Base-by-base conservation (phyloP, 2,329 filamentous ascomycete species). In the Xylariaceae sp. region DNA sequence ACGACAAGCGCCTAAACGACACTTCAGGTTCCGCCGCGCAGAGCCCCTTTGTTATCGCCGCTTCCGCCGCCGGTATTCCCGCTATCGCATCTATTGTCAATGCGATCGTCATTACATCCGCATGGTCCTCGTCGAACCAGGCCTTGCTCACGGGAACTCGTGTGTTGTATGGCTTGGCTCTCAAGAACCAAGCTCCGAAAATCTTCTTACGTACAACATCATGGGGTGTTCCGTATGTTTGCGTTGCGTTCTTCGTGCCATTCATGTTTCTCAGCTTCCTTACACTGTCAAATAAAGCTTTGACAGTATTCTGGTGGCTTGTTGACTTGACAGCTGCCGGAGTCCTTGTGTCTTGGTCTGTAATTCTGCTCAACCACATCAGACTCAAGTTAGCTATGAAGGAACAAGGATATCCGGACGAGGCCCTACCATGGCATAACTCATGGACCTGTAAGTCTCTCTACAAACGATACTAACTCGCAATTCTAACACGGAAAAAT, bases 21-120 rank as follows among this genome's bases (percentile, higher is more conserved):
- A 70, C 71, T n/a, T 76, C 73, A 37, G 79, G 77, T 39, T 76
- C 72, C 18, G 78, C 81, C 2, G 78, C 79, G 1, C 76, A 81
- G 68, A 65, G 73, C 70, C 87, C 86, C 9, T 90, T 87, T 67
- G 88, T 92, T 60, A 89, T 92, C 63, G 89, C 88, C 15, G 85
- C 87, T 44, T 78, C 81, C 9, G 81, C 83, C 35, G 88, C 88
- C 1, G 84, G 86, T 0, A 86, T 92, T 59, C 78, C 77, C 3
- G 86, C 81, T 5, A 81, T 92, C 3, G 86, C 88, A 0, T 85
- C 84, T 4, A 82, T 92, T 57, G 86, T 92, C 73, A 93, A 93
- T 71, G 88, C 88, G 42, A 79, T 92, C 30, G 86, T 92, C 66
- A 79, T 92, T 64, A 89, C 86, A 0, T 88, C 86, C 0, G 88